These are phyloP conservation scores for Cutaneotrichosporon sp. DNA, from an alignment of 1,284 basidiomycete species.

Conservation along the genomic window DNA sequence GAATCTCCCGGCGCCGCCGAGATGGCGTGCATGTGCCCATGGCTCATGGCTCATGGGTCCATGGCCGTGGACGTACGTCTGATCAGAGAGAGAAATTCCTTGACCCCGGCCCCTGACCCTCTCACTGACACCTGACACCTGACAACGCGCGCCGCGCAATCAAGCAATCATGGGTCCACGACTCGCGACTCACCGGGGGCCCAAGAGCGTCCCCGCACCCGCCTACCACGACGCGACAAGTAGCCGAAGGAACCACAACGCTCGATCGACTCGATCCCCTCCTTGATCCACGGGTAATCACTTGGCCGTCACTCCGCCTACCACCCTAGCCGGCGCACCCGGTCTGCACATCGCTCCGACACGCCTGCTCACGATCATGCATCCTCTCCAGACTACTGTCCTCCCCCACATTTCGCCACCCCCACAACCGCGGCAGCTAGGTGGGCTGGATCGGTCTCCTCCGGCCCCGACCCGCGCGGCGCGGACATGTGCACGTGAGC, in stretches of 20 bases:
- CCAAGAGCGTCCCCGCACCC: background rate
- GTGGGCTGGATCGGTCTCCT: background rate
- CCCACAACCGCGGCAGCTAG: background rate
- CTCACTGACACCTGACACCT: background rate
- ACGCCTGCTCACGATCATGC: background rate
- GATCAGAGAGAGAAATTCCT: background rate
- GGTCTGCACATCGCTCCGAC: background rate
- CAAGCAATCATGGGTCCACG: background rate
- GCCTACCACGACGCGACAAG: background rate
- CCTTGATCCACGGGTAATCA: conserved; percentile 1
- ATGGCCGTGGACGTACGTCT: too few species aligned
- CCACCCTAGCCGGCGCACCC: background rate
- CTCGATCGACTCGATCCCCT: conserved; percentile 2
- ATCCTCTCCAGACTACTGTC: background rate
- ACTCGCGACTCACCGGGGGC: background rate
- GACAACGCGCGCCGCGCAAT: background rate
- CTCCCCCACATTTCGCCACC: background rate
- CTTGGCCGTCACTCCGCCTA: background rate
- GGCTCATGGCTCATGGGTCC: too few species aligned
- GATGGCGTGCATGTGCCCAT: too few species aligned
- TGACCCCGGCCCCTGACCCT: background rate
- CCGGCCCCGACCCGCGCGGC: background rate
- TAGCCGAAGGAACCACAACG: background rate
- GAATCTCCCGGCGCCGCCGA: too few species aligned
- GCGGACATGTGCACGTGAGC: background rate